Base-by-base conservation (phyloP, 176 grass and related monocot genomes). In the Bromus sterilis region DNA sequence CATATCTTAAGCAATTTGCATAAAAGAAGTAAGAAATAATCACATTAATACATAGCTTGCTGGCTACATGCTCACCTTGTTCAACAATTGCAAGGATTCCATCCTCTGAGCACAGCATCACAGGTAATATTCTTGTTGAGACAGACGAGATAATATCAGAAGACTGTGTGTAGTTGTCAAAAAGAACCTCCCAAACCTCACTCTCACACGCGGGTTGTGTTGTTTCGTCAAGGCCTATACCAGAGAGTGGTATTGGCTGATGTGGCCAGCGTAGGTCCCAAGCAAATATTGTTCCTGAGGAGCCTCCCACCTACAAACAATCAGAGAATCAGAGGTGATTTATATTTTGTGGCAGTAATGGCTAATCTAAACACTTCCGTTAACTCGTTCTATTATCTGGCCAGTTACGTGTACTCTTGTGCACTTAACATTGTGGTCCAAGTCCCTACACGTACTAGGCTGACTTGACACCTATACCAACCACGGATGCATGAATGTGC, bases 131-230 rank as follows among this genome's bases (percentile, higher is more conserved):
- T 91, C 86, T 98, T 26, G 86, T 61, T 3, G 92, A 92, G 24
- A 86, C 0, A 71, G 81, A 83, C 14, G 86, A 91, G 55, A 79
- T 86, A 56, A 94, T 89, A 37, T 88, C 83, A 61, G 90, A 89
- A 71, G 83, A 84, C 31, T 80, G 65, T 36, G 81, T 87, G 44
- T 92, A 92, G 35, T 68, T 76, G 48, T 98, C 95, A 74, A 91
- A 98, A 84, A 91, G 92, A 81, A 98, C 92, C 84, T 98, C 92
- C 95, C 95, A 98, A 67, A 98, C 90, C 59, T 98, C 95, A 77
- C 90, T 98, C 21, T 81, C 90, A 18, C 73, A 90, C 43, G 75
- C 40, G 67, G 84, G 43, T 28, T 81, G 78, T 18, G 31, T 21
- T 74, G 26, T 87, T 76, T 73, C 83, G 77, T 77, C 65, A 86